phyloP scores from a whole-genome alignment of 2,329 filamentous ascomycete genomes.

The Fusarium scirpi region DNA sequence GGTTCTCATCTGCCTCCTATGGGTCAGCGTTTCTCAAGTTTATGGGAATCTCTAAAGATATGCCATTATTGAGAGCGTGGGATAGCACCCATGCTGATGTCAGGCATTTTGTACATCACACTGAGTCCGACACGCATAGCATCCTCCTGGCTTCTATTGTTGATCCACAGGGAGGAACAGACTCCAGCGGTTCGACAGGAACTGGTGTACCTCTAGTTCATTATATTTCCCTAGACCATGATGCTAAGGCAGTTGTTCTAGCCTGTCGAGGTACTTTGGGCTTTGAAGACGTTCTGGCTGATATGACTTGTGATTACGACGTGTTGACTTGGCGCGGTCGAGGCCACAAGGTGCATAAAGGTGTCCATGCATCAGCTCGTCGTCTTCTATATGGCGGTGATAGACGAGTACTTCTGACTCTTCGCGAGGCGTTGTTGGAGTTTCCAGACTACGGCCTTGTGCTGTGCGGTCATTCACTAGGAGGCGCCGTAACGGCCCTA shows the following conservation, averaged over 20 bases:
- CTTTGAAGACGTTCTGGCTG: conserved; percentile 79
- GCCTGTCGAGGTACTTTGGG: conserved; percentile 78
- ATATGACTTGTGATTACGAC: conserved; percentile 81
- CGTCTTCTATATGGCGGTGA: conserved; percentile 76
- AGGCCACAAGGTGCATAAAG: conserved; percentile 78
- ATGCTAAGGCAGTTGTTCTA: conserved; percentile 78
- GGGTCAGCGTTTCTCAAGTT: conserved; percentile 72
- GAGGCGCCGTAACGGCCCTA: conserved; percentile 76
- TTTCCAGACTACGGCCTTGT: conserved; percentile 78
- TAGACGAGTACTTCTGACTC: conserved; percentile 73
- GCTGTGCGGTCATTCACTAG: conserved; percentile 76
- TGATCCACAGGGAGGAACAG: conserved; percentile 75
- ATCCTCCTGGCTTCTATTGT: conserved; percentile 78
- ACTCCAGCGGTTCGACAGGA: conserved; percentile 72
- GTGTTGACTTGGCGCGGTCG: conserved; percentile 72
- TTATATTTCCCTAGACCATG: conserved; percentile 78
- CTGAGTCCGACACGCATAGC: conserved; percentile 66
- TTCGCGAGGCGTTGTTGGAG: conserved; percentile 73
- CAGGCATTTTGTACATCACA: conserved; percentile 73
- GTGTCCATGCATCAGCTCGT: conserved; percentile 77
- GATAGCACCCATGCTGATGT: conserved; percentile 70
- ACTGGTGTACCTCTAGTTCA: conserved; percentile 78
- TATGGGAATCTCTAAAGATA: conserved; percentile 69
- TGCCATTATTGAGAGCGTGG: conserved; percentile 56
- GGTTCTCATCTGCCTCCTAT: conserved; percentile 75